Evolutionary conservation across 352 stramenopile genomes (phyloP).

Genomic region (Globisporangium irregulare): DNA sequence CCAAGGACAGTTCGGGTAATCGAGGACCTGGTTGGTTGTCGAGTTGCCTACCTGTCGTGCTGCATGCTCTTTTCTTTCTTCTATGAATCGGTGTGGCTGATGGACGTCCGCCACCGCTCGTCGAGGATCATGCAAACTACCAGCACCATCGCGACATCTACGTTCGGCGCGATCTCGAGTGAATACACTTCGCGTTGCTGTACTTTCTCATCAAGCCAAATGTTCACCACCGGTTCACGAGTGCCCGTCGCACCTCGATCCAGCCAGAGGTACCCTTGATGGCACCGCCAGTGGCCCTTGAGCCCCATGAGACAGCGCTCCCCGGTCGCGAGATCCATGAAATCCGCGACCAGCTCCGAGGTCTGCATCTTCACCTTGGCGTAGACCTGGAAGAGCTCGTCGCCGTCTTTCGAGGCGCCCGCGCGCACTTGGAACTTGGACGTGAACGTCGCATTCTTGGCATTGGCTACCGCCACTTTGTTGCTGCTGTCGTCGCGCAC

Average conservation of each 20-base stretch:
- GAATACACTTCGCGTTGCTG: conserved; percentile 13
- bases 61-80: background rate
- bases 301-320: conserved; percentile 3
- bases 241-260: background rate
- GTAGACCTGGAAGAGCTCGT: conserved; percentile 9
- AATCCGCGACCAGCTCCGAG: conserved; percentile 2
- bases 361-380: conserved; percentile 2
- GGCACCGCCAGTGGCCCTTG: background rate
- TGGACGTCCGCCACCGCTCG: conserved; percentile 10
- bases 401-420: background rate
- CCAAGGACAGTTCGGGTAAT: background rate
- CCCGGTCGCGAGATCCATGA: background rate
- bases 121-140: conserved; percentile 22
- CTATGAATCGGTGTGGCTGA: background rate
- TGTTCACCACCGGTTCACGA: background rate
- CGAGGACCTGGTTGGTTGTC: background rate
- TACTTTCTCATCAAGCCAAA: conserved; percentile 1
- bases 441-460: background rate
- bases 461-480: background rate
- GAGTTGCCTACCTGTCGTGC: background rate
- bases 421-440: background rate
- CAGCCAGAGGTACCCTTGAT: conserved; percentile 1
- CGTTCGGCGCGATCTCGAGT: conserved; percentile 12
- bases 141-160: conserved; percentile 20
- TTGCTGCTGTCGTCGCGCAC: background rate